A percentile compares a stretch with the other conserved stretches of the same genome.
phyloP scores from a whole-genome alignment of 73 alveolate genomes.

The Breviolum minutum region DNA sequence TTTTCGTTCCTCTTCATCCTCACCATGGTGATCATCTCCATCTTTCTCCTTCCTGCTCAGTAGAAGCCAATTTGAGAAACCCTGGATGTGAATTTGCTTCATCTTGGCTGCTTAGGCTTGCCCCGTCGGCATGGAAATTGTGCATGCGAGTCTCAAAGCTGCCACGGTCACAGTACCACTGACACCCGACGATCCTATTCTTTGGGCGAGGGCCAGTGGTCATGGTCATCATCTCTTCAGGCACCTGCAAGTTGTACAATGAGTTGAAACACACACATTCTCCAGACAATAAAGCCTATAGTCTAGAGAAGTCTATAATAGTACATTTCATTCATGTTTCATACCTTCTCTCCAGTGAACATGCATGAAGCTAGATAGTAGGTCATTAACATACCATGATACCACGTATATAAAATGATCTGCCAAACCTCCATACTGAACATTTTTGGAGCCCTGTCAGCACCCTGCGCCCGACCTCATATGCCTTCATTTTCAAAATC shows the following conservation, averaged over 20 bases:
- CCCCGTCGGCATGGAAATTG: too few relatives aligned
- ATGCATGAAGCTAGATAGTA: too few relatives aligned
- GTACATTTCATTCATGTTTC: too few relatives aligned
- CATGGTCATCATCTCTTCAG: slow-evolving; percentile 79
- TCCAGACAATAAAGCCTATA: too few relatives aligned
- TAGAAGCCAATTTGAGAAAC: not conserved
- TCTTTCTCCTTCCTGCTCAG: not conserved
- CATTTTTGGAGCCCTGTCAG: not conserved
- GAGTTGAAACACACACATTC: too few relatives aligned
- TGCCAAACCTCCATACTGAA: not conserved
- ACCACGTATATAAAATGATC: too few relatives aligned
- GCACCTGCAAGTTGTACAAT: not conserved
- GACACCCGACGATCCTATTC: not conserved
- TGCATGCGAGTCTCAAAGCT: not conserved
- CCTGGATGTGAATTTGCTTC: not conserved
- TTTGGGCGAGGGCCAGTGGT: slow-evolving; percentile 79
- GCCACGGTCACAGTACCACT: not conserved
- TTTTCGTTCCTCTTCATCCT: slow-evolving; percentile 46
- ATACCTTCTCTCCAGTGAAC: too few relatives aligned
- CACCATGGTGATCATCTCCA: slow-evolving; percentile 9
- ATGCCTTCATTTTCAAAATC: slow-evolving; percentile 52
- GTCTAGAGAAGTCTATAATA: too few relatives aligned
- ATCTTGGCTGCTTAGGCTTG: not conserved
- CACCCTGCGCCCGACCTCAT: slow-evolving; percentile 3
- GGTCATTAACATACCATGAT: too few relatives aligned